Percentiles rank a stretch among this genome's conserved stretches.
phyloP scores from a whole-genome alignment of 2,329 filamentous ascomycete genomes.

The Tolypocladium pustulatum region DNA sequence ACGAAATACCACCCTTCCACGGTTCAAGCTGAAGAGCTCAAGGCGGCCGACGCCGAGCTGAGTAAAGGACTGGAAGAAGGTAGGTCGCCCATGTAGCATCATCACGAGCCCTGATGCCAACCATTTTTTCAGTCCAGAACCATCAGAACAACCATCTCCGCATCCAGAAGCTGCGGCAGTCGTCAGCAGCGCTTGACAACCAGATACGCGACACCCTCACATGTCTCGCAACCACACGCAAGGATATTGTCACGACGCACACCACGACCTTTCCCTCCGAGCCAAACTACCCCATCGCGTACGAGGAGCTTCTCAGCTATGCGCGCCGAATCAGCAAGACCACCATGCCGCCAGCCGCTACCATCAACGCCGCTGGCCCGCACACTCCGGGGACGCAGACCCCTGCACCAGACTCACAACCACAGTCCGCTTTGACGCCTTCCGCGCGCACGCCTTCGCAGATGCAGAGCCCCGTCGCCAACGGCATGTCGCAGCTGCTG shows the following conservation, averaged over 20 bases:
- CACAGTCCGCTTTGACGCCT: slow-evolving; percentile 18
- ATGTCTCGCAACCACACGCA: slow-evolving; percentile 61
- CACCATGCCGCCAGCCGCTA: slow-evolving; percentile 57
- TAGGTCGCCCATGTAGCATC: slow-evolving; percentile 18
- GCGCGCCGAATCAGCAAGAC: slow-evolving; percentile 72
- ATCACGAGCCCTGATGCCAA: neutral
- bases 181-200: slow-evolving; percentile 54
- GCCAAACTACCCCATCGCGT: slow-evolving; percentile 48
- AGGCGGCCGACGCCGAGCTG: slow-evolving; percentile 59
- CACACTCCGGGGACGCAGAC: slow-evolving; percentile 18
- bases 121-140: slow-evolving; percentile 43
- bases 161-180: slow-evolving; percentile 57
- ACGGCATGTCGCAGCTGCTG: slow-evolving; percentile 18
- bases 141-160: slow-evolving; percentile 68
- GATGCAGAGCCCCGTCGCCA: slow-evolving; percentile 23
- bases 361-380: slow-evolving; percentile 24
- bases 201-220: slow-evolving; percentile 63
- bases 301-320: slow-evolving; percentile 65
- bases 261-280: slow-evolving; percentile 43
- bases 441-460: slow-evolving; percentile 21
- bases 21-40: slow-evolving; percentile 55
- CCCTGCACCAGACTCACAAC: slow-evolving; percentile 18
- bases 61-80: slow-evolving; percentile 54
- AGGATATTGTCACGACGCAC: slow-evolving; percentile 56
- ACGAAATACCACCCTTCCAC: slow-evolving; percentile 71